Conservation (phyloP, 164 flowering plant genomes). For the Liriodendron chinense region DNA sequence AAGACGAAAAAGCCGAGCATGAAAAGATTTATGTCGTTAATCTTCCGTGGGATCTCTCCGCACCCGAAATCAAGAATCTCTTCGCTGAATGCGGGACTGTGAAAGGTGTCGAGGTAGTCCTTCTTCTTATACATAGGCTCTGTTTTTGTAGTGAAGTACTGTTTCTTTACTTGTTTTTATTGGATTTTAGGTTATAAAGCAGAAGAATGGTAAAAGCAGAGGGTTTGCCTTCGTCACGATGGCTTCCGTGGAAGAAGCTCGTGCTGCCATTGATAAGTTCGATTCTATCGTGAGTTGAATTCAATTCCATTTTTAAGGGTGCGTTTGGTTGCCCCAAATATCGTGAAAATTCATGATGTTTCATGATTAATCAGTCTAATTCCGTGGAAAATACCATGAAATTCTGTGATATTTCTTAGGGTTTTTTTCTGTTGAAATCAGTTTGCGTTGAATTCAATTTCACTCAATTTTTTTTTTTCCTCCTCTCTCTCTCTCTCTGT, state of each 20-base stretch:
- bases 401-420: neutral
- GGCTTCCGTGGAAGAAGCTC: conserved; percentile 66
- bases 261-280: conserved; percentile 60
- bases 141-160: neutral
- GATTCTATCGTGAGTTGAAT: conserved; percentile 49
- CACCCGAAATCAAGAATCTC: conserved; percentile 50
- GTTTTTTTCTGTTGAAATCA: too few relatives aligned
- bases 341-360: neutral
- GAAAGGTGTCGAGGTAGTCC: conserved; percentile 64
- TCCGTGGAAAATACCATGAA: neutral
- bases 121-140: neutral
- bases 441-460: neutral
- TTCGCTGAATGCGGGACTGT: conserved; percentile 77
- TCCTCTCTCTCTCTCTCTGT: neutral
- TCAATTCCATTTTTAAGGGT: neutral
- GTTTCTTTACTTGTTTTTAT: neutral
- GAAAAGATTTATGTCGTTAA: conserved; percentile 69
- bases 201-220: conserved; percentile 61
- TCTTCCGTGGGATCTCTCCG: conserved; percentile 63
- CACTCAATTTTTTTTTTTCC: neutral
- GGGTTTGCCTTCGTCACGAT: conserved; percentile 82
- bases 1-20: conserved; percentile 18
- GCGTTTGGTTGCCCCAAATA: neutral
- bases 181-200: conserved; percentile 61
- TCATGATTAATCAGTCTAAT: neutral